These are phyloP conservation scores for Penstemon davidsonii DNA, from an alignment of 257 asterid species.

Conservation along the genomic window DNA sequence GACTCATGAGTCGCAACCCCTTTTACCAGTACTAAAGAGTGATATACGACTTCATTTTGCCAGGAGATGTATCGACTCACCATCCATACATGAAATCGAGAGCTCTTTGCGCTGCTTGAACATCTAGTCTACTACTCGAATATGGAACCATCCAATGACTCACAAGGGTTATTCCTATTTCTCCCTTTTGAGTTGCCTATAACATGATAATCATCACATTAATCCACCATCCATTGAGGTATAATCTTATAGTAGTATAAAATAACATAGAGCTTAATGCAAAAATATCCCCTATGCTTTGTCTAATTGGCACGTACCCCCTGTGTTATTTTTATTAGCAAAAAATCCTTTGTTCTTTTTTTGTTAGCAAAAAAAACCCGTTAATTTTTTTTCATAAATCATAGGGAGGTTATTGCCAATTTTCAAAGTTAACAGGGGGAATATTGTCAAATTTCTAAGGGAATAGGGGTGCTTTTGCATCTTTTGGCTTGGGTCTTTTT, in stretches of 20 bases:
- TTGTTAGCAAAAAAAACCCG: too few species aligned
- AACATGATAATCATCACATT: background rate
- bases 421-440: too few species aligned
- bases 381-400: too few species aligned
- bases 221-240: background rate
- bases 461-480: too few species aligned
- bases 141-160: constrained; percentile 49
- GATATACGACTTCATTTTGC: background rate
- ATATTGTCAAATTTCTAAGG: too few species aligned
- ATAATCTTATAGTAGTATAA: background rate
- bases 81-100: constrained; percentile 67
- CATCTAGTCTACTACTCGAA: constrained; percentile 35
- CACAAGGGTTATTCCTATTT: constrained; percentile 48
- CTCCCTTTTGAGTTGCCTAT: constrained; percentile 58
- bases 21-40: background rate
- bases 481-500: too few species aligned
- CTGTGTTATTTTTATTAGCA: too few species aligned
- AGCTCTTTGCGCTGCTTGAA: constrained; percentile 49
- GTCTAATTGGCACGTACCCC: too few species aligned
- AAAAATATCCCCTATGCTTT: too few species aligned
- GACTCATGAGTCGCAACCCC: background rate
- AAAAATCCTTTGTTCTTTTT: too few species aligned
- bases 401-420: too few species aligned
- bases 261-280: too few species aligned
- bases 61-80: constrained; percentile 28